Evolutionary conservation across 805 yeast species (phyloP).

Genomic region (Candida morakotiae): DNA sequence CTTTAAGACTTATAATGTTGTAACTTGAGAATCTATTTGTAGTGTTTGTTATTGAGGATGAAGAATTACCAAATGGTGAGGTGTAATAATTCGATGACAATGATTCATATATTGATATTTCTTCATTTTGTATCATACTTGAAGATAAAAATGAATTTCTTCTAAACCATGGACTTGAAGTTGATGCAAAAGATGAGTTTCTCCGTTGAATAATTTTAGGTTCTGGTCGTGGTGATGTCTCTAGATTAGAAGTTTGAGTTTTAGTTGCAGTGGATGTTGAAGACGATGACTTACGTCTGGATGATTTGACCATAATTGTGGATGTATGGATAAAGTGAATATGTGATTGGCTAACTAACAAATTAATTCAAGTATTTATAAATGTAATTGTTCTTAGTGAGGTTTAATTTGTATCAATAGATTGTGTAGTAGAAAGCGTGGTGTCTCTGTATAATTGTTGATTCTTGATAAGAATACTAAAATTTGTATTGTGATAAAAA

Average conservation of each 20-base stretch:
- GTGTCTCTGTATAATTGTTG: too few relatives aligned
- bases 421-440: too few relatives aligned
- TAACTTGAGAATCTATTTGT: conserved; percentile 15
- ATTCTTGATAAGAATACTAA: too few relatives aligned
- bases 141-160: conserved; percentile 53
- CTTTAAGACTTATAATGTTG: conserved; percentile 45
- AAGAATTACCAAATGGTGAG: too few relatives aligned
- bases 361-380: too few relatives aligned
- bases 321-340: too few relatives aligned
- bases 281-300: conserved; percentile 7
- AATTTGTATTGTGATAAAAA: too few relatives aligned
- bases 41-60: conserved; percentile 20
- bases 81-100: too few relatives aligned
- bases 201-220: conserved; percentile 15
- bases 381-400: too few relatives aligned
- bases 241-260: background rate
- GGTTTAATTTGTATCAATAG: too few relatives aligned
- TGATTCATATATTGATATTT: conserved; percentile 49
- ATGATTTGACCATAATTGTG: background rate
- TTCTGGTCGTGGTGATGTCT: conserved; percentile 7
- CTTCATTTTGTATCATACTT: conserved; percentile 56
- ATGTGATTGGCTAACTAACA: too few relatives aligned
- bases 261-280: background rate
- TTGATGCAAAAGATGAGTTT: conserved; percentile 26
- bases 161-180: conserved; percentile 51